Evolutionary conservation across 2,329 filamentous ascomycete genomes (phyloP).

Genomic region (Xylaria multiplex): DNA sequence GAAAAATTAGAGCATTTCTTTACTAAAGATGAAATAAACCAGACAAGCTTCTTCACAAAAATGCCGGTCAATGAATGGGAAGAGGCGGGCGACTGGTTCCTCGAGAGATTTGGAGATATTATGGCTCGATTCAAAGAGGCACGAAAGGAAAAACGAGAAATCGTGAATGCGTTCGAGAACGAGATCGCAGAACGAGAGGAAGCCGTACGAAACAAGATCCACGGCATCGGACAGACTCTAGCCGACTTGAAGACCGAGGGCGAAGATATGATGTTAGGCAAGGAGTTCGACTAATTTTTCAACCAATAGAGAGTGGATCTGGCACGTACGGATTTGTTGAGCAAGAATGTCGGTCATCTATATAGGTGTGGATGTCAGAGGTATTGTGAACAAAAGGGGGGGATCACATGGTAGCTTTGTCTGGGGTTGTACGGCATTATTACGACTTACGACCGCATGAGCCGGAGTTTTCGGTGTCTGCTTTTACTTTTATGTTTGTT

Average conservation of each 20-base stretch:
- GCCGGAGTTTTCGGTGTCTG: constrained; percentile 32
- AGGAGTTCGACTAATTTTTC: constrained; percentile 46
- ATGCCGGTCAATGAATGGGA: constrained; percentile 69
- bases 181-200: constrained; percentile 66
- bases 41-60: constrained; percentile 61
- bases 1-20: constrained; percentile 60
- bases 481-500: constrained; percentile 19
- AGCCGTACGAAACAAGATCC: constrained; percentile 62
- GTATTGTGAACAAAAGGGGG: constrained; percentile 10
- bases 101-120: constrained; percentile 62
- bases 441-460: constrained; percentile 38
- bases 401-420: constrained; percentile 10
- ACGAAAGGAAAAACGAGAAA: constrained; percentile 60
- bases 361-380: constrained; percentile 19
- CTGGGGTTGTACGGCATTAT: constrained; percentile 27
- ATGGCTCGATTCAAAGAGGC: constrained; percentile 60
- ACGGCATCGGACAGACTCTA: constrained; percentile 65
- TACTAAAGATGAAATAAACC: constrained; percentile 54
- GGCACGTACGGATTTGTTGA: constrained; percentile 20
- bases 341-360: constrained; percentile 12
- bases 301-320: constrained; percentile 20
- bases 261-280: constrained; percentile 61
- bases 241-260: constrained; percentile 66
- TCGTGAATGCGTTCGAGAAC: constrained; percentile 62
- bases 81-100: constrained; percentile 68